Base-by-base conservation (phyloP, 495 filamentous ascomycete species). In the Lasiosphaeria miniovina region DNA sequence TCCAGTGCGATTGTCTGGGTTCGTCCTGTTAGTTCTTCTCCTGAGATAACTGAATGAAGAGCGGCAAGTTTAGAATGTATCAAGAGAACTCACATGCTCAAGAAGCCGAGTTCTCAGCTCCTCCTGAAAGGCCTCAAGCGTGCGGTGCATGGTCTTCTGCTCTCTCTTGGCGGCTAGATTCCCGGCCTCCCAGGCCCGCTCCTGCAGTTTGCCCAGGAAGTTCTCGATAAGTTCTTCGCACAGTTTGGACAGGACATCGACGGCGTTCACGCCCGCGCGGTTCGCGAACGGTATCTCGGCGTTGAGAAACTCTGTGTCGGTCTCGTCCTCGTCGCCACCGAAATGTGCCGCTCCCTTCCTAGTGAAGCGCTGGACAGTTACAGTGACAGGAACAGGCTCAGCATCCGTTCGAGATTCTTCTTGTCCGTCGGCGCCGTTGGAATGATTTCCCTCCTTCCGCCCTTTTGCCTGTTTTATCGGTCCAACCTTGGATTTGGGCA, bases 181-280 rank as follows among this genome's bases (percentile, higher is more conserved):
- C 35, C 80, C 73, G 38, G 72, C 75, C 6, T 71, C 65, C 32
- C 61, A 54, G 0, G 64, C 67, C 12, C 68, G 70, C 50, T 76
- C 73, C 49, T 78, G 71, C 6, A 82, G 61, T 34, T 68, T 81
- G 55, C 80, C 69, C 9, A 83, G 61, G 34, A 72, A 77, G 4
- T 70, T 80, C 40, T 83, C 83, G 34, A 88, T 72, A 2, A 86
- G 82, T 66, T 90, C 88, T 46, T 85, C 80, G 70, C 86, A 90
- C 46, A 90, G 80, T 68, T 90, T 86, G 51, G 81, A 77, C 9
- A 90, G 68, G 0, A 90, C 88, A 52, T 91, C 88, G 15, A 89
- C 78, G 1, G 83, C 75, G 61, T 90, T 90, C 57, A 88, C 86
- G 35, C 85, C 87, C 33, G 78, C 78, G n/a, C 83, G 81, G 60